Conservation (phyloP, 2,329 filamentous ascomycete species). For the Stagonosporopsis rhizophila region DNA sequence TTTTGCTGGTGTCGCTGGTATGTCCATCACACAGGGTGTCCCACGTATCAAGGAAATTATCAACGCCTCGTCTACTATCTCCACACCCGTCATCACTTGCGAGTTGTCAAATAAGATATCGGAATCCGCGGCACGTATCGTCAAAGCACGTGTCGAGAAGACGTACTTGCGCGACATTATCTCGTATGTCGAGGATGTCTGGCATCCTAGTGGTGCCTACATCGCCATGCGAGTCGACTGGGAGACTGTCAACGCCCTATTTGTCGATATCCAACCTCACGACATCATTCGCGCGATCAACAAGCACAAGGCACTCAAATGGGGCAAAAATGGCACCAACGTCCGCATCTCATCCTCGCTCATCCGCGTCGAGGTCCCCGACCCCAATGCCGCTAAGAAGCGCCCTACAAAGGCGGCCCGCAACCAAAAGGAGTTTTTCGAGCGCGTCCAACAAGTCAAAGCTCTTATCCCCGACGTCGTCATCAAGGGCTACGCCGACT, state of each 20-base stretch:
- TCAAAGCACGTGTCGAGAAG: slow-evolving; percentile 94
- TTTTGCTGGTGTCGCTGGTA: slow-evolving; percentile 98
- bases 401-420: slow-evolving; percentile 39
- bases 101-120: slow-evolving; percentile 77
- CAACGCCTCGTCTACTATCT: slow-evolving; percentile 94
- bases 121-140: slow-evolving; percentile 82
- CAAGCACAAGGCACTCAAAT: slow-evolving; percentile 82
- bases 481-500: slow-evolving; percentile 88
- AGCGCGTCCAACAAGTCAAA: slow-evolving; percentile 85
- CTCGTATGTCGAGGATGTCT: slow-evolving; percentile 84
- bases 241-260: slow-evolving; percentile 78
- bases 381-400: slow-evolving; percentile 46
- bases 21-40: slow-evolving; percentile 99
- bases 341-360: slow-evolving; percentile 49
- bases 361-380: slow-evolving; percentile 76
- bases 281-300: slow-evolving; percentile 81
- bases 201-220: slow-evolving; percentile 77
- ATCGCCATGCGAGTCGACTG: slow-evolving; percentile 84
- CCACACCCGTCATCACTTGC: slow-evolving; percentile 91
- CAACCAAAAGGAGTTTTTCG: slow-evolving; percentile 68
- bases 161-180: slow-evolving; percentile 86
- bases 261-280: slow-evolving; percentile 75
- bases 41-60: slow-evolving; percentile 99
- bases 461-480: slow-evolving; percentile 81
- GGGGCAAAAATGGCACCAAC: slow-evolving; percentile 70